Conservation (phyloP, 805 yeast genomes). For the Kuraishia capsulata region DNA sequence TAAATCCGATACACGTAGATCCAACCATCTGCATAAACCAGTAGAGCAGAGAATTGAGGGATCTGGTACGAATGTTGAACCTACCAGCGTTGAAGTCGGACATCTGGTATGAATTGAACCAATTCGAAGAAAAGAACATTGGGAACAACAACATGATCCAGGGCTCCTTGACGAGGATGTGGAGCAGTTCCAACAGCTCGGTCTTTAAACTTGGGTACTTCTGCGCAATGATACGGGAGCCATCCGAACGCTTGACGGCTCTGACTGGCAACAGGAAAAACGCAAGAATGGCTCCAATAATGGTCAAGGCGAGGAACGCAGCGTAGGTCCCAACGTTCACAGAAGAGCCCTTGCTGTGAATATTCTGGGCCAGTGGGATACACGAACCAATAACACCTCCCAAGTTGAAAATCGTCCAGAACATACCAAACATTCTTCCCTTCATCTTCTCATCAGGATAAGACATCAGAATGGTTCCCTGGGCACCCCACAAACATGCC, state of each 20-base stretch:
- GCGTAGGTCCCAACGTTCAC: conserved; percentile 36
- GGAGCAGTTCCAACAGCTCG: conserved; percentile 14
- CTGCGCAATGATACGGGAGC: conserved; percentile 16
- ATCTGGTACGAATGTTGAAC: conserved; percentile 47
- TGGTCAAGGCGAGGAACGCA: conserved; percentile 45
- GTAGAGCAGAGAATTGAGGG: conserved; percentile 47
- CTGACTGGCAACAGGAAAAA: conserved; percentile 36
- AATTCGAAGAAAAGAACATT: conserved; percentile 50
- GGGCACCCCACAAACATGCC: conserved; percentile 46
- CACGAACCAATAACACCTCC: conserved; percentile 55
- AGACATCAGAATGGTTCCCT: conserved; percentile 44
- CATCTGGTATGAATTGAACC: conserved; percentile 55
- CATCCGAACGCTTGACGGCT: conserved; percentile 36
- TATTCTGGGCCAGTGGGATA: conserved; percentile 47
- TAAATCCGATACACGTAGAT: conserved; percentile 34
- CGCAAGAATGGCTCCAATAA: conserved; percentile 35
- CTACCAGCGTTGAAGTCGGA: conserved; percentile 45
- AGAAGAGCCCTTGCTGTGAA: conserved; percentile 26
- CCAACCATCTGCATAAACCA: conserved; percentile 52
- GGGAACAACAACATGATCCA: conserved; percentile 41
- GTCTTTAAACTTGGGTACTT: conserved; percentile 31
- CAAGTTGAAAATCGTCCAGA: conserved; percentile 53
- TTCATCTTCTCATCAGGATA: conserved; percentile 44
- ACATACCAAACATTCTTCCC: conserved; percentile 43
- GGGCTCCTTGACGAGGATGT: conserved; percentile 20